phyloP scores from a whole-genome alignment of 257 asterid species.

The Anisodus acutangulus region DNA sequence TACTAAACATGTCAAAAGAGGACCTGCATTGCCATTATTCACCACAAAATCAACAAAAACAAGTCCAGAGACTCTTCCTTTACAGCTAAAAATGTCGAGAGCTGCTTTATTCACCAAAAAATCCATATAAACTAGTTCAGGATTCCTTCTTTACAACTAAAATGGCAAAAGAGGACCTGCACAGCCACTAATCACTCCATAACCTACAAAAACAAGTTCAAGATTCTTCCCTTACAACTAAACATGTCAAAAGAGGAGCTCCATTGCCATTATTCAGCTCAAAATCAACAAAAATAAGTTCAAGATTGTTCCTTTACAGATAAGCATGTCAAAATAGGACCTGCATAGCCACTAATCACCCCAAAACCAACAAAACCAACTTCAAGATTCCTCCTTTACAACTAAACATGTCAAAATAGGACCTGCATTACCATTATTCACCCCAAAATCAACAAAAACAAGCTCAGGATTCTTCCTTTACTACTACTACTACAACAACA shows the following conservation, averaged over 20 bases:
- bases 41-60: not conserved
- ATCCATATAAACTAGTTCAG: slow-evolving; percentile 28
- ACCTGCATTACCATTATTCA: not conserved
- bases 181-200: no score
- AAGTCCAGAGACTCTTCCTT: no score
- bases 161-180: not conserved
- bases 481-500: no score
- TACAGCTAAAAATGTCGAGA: not conserved
- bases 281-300: no score
- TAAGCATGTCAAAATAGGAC: no score
- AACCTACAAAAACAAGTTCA: not conserved
- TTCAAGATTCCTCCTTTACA: not conserved
- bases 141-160: not conserved
- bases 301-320: no score
- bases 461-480: not conserved
- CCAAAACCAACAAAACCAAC: no score
- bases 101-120: slow-evolving; percentile 3
- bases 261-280: not conserved
- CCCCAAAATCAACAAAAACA: not conserved
- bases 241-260: not conserved
- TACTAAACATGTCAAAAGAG: not conserved
- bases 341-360: not conserved
- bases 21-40: not conserved
- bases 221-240: not conserved
- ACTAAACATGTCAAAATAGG: not conserved